phyloP scores from a whole-genome alignment of 2,329 filamentous ascomycete species.

The Arthroderma sp. region DNA sequence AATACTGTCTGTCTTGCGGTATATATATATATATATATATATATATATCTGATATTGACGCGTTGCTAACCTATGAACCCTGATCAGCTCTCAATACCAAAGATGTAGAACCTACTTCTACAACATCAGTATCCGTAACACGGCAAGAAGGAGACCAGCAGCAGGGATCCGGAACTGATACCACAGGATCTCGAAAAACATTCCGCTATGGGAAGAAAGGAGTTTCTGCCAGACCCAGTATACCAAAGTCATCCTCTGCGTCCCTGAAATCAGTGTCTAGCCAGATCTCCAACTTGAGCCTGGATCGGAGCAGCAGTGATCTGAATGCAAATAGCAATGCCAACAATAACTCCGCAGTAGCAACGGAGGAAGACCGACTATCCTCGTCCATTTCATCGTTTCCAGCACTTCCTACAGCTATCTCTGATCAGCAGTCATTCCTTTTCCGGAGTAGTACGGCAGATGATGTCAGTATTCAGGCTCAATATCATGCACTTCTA shows the following conservation, averaged over 20 bases:
- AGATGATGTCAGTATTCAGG: constrained; percentile 8
- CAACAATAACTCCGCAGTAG: background rate
- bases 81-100: background rate
- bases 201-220: constrained; percentile 10
- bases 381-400: background rate
- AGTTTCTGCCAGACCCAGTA: constrained; percentile 16
- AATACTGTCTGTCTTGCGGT: background rate
- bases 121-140: background rate
- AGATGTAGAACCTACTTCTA: background rate
- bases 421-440: background rate
- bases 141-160: background rate
- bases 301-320: constrained; percentile 9
- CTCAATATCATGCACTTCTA: constrained; percentile 39
- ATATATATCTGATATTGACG: too few relatives aligned
- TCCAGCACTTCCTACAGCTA: background rate
- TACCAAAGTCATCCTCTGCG: constrained; percentile 13
- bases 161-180: background rate
- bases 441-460: background rate
- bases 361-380: background rate
- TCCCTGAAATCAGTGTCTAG: constrained; percentile 18
- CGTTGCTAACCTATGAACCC: background rate
- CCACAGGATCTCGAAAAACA: background rate
- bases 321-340: constrained; percentile 5
- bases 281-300: constrained; percentile 14
- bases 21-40: background rate